Percentiles rank a stretch among this genome's conserved stretches.
These are phyloP conservation scores for Kluyveromyces sp. DNA, from an alignment of 1,139 yeast species.

Conservation along the genomic window DNA sequence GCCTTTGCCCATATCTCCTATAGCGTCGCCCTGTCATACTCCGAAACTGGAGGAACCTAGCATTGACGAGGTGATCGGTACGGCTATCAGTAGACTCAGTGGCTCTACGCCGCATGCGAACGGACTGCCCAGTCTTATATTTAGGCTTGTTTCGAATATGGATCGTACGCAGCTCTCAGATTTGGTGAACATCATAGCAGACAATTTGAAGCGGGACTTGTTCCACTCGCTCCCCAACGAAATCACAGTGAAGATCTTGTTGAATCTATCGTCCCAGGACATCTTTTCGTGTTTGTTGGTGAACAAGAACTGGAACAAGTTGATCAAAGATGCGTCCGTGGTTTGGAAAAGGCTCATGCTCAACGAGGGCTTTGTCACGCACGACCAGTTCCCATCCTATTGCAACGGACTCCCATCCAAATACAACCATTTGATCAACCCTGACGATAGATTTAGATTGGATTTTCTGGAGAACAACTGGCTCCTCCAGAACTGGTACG, in stretches of 20 bases:
- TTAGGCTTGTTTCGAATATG: slow-evolving; percentile 55
- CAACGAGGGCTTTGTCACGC: slow-evolving; percentile 44
- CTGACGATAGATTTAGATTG: slow-evolving; percentile 26
- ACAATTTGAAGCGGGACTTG: slow-evolving; percentile 65
- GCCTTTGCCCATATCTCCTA: slow-evolving; percentile 24
- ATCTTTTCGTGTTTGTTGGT: slow-evolving; percentile 59
- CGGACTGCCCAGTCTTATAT: slow-evolving; percentile 35
- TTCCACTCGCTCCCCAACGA: slow-evolving; percentile 68
- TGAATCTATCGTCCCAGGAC: slow-evolving; percentile 56
- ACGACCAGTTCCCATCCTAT: slow-evolving; percentile 22
- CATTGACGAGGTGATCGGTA: slow-evolving; percentile 1
- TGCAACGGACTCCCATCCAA: slow-evolving; percentile 10
- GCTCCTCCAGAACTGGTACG: slow-evolving; percentile 77
- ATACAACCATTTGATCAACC: slow-evolving; percentile 16
- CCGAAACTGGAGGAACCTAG: slow-evolving; percentile 7
- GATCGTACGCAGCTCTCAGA: slow-evolving; percentile 66
- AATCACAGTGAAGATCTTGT: slow-evolving; percentile 60
- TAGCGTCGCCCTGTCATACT: slow-evolving; percentile 23
- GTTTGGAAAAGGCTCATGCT: slow-evolving; percentile 54
- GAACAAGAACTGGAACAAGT: slow-evolving; percentile 58
- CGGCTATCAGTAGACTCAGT: slow-evolving; percentile 3
- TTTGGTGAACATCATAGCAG: slow-evolving; percentile 49
- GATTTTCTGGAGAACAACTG: slow-evolving; percentile 43
- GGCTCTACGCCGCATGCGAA: slow-evolving; percentile 11
- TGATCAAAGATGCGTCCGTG: slow-evolving; percentile 50